Evolutionary conservation across 495 filamentous ascomycete genomes (phyloP), one percentile per base, ranked within the genome.

Genomic region (Aspergillus affinis): DNA sequence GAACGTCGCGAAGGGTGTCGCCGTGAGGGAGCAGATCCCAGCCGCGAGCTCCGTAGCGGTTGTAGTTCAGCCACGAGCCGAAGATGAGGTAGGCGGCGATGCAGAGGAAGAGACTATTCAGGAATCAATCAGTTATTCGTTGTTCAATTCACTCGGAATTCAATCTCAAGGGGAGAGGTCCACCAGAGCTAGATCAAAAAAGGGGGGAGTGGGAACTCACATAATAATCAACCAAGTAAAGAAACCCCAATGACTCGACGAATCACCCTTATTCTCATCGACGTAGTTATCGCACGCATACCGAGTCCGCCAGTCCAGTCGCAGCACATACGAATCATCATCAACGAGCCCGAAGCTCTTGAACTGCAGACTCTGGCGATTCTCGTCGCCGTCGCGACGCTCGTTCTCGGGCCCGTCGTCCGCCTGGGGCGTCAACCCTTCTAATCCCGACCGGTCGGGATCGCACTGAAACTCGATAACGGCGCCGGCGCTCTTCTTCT

Each of bases 31-130:
- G 82, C 13, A 98, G 82, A 64, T 98, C 94, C 94, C 92, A 97
- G 57, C 94, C 94, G 20, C 94, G 83, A 48, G 92, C 92, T 26
- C 92, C 93, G 71, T 96, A 95, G 58, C 92, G 91, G 80, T 91
- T 97, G 82, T 98, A 98, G 78, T 98, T 98, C 64, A 98, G 87
- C 94, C 94, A 98, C 21, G 92, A 95, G 68, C 92, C 92, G 67
- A 98, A 98, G 72, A 98, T 97, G 63, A 98, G 87, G 74, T 98
- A 98, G 20, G 95, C 78, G 17, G 94, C 92, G 18, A 86, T 84
- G 49, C 82, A 84, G 50, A 98, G 82, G 83, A 98, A 98, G 69
- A 88, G 73, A 61, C 93, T 78, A 41, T 41, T 15, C 13, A 1
- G 23, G 23, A 4, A 4, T 26, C 23, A 26, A 4, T 26, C 23